Conservation (phyloP, 1,139 yeast species). For the Sugiyamaella novakii region DNA sequence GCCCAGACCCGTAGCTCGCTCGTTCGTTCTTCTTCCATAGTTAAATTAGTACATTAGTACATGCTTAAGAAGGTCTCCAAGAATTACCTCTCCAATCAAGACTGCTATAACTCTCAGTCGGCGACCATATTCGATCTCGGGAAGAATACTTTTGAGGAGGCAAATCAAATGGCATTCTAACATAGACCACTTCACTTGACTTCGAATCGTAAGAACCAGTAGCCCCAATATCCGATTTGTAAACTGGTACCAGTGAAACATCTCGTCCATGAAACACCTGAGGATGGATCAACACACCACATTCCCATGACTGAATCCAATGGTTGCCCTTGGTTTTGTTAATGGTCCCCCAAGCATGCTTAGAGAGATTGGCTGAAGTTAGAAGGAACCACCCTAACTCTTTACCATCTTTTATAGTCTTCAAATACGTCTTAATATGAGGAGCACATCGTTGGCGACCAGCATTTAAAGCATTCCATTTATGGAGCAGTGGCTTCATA, state of each 20-base stretch:
- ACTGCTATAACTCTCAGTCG: constrained; percentile 26
- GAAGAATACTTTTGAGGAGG: constrained; percentile 31
- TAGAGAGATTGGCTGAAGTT: constrained; percentile 43
- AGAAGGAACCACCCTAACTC: constrained; percentile 38
- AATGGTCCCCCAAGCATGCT: constrained; percentile 43
- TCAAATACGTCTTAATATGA: constrained; percentile 42
- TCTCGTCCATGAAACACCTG: constrained; percentile 19
- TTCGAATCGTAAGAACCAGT: not conserved
- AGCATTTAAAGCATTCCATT: constrained; percentile 38
- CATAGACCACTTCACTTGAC: constrained; percentile 17
- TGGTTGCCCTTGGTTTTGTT: constrained; percentile 27
- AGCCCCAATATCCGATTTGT: constrained; percentile 23
- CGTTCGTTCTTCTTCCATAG: too few species aligned
- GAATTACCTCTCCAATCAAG: constrained; percentile 34
- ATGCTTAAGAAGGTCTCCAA: constrained; percentile 23
- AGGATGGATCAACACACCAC: constrained; percentile 39
- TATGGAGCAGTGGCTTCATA: constrained; percentile 32
- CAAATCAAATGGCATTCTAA: constrained; percentile 38
- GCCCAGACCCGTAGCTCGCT: too few species aligned
- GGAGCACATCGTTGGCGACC: constrained; percentile 41
- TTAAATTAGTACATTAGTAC: not conserved
- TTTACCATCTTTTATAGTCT: constrained; percentile 23
- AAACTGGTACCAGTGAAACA: constrained; percentile 25
- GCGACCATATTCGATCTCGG: constrained; percentile 34
- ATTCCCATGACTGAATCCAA: constrained; percentile 41